A percentile compares a stretch with the other conserved stretches of the same genome.
Evolutionary conservation across 2,329 filamentous ascomycete species (phyloP).

Genomic region (Clonostachys solani): DNA sequence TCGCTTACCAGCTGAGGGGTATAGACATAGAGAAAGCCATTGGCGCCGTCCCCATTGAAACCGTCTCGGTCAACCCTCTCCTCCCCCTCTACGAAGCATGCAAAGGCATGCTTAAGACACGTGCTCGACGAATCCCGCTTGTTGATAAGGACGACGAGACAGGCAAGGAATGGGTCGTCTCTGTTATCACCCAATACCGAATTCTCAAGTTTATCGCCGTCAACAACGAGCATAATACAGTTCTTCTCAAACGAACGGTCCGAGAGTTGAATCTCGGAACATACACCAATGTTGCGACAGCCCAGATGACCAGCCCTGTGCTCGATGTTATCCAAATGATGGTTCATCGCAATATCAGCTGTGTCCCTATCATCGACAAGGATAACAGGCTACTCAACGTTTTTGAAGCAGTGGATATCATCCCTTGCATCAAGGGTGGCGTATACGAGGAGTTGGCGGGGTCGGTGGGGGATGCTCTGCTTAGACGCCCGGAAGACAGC

Average conservation of each 20-base stretch:
- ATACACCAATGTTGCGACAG: slow-evolving; percentile 75
- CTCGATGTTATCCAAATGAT: slow-evolving; percentile 93
- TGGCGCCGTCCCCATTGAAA: slow-evolving; percentile 86
- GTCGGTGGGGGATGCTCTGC: slow-evolving; percentile 82
- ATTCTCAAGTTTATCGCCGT: slow-evolving; percentile 99
- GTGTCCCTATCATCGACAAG: slow-evolving; percentile 85
- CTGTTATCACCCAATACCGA: slow-evolving; percentile 95
- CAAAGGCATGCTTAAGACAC: slow-evolving; percentile 87
- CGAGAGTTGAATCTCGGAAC: slow-evolving; percentile 82
- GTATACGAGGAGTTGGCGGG: slow-evolving; percentile 86
- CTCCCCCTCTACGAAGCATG: slow-evolving; percentile 92
- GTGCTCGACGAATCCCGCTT: slow-evolving; percentile 87
- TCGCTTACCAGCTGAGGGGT: slow-evolving; percentile 1
- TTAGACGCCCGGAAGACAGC: slow-evolving; percentile 85
- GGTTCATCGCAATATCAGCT: slow-evolving; percentile 90
- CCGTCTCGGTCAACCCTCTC: slow-evolving; percentile 90
- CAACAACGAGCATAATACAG: slow-evolving; percentile 80
- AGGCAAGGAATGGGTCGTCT: slow-evolving; percentile 85
- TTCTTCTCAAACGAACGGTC: slow-evolving; percentile 82
- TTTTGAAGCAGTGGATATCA: slow-evolving; percentile 96
- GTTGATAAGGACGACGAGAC: slow-evolving; percentile 95
- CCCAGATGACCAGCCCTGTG: slow-evolving; percentile 84
- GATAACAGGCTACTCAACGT: slow-evolving; percentile 82
- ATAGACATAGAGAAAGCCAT: slow-evolving; percentile 93
- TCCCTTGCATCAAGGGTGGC: slow-evolving; percentile 90